Base-by-base conservation (phyloP, 2,329 filamentous ascomycete genomes). In the Fusarium longipes region DNA sequence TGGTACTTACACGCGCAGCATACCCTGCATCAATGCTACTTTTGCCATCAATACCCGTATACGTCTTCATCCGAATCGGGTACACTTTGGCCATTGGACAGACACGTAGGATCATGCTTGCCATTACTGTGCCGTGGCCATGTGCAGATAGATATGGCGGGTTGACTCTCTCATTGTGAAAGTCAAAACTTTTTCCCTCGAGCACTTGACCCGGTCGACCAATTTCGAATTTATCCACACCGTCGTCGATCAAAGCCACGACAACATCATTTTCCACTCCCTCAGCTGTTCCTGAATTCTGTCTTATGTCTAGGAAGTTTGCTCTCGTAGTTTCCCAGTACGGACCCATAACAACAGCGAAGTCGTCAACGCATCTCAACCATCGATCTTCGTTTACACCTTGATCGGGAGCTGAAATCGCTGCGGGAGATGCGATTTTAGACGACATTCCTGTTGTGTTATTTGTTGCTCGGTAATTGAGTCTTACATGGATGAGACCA, bases 201-300 rank as follows among this genome's bases (percentile, higher is more conserved):
- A 56, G 44, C 4, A 56, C 33, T 27, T 50, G 44, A 4, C 27
- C 12, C 1, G 35, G 44, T 3, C 8, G 27, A 14, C n/a, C 44
- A 3, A 50, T 56, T 10, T 50, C 27, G 14, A 56, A 50, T n/a
- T 50, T 50, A 3, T 56, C n/a, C 1, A 56, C 52, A 5, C 52
- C 52, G 6, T 56, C 52, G n/a, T 50, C 52, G 2, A 56, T 56
- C 14, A 56, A 18, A 1, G 52, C 52, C 1, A 56, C 14, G 0
- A 22, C 9, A 1, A 48, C 20, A 2, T 39, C 33, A 10, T 15
- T 56, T n/a, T 56, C 52, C 4, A 56, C 15, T 1, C 32, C 11
- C 7, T 54, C 51, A 1, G 51, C 15, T 0, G 51, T 48, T 4
- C 42, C 51, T 15, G 14, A 11, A 6, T 48, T 17, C 1, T 54